These are phyloP conservation scores for Dianthus caryophyllus DNA, from an alignment of 148 eudicot species.

Conservation along the genomic window DNA sequence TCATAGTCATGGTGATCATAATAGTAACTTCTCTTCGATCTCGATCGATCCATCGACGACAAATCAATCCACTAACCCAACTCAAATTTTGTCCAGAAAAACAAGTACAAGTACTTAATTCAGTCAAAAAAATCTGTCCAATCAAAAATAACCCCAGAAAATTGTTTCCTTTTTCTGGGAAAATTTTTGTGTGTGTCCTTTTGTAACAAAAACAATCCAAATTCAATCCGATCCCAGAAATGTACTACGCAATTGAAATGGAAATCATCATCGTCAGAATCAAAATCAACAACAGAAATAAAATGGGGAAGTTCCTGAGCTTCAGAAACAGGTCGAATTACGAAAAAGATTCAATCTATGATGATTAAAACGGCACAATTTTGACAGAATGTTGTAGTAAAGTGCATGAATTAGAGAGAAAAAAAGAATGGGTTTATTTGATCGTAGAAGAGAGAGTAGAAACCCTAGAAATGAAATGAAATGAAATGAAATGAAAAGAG, in stretches of 20 bases:
- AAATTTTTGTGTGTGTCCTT: background rate
- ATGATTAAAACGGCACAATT: background rate
- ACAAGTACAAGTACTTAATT: background rate
- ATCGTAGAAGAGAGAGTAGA: background rate
- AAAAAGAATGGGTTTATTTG: slow-evolving; percentile 2
- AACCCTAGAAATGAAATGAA: slow-evolving; percentile 30
- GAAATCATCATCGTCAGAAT: too few relatives aligned
- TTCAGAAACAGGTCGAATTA: slow-evolving; percentile 6
- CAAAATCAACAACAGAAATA: background rate
- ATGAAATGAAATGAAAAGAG: background rate
- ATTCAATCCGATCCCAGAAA: slow-evolving; percentile 26
- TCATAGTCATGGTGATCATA: slow-evolving; percentile 74
- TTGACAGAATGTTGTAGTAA: background rate
- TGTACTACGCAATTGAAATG: background rate
- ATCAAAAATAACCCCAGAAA: background rate
- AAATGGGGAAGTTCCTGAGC: background rate
- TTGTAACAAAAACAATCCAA: background rate
- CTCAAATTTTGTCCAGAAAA: slow-evolving; percentile 17
- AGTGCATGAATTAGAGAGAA: slow-evolving; percentile 7
- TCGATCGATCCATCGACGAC: slow-evolving; percentile 69
- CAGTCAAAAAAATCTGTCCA: too few relatives aligned
- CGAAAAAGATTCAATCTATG: slow-evolving; percentile 10
- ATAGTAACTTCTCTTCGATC: slow-evolving; percentile 89
- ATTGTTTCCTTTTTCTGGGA: background rate
- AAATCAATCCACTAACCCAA: background rate